These are phyloP conservation scores for Xylaria sp. DNA, from an alignment of 2,329 filamentous ascomycete genomes.

Conservation along the genomic window DNA sequence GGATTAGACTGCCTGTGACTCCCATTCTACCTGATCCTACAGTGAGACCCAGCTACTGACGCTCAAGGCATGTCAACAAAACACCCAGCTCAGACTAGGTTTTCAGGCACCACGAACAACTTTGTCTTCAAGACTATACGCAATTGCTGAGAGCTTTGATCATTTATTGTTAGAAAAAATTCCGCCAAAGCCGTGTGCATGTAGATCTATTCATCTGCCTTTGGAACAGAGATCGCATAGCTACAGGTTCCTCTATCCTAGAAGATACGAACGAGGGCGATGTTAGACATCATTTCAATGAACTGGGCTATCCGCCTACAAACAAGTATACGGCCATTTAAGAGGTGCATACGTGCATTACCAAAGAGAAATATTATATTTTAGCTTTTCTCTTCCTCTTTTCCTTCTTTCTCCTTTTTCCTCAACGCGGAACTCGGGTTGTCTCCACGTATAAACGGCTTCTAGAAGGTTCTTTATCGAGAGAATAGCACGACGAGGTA, in stretches of 20 bases:
- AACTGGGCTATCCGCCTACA: neutral
- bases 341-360: neutral
- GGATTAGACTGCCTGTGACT: too few species aligned
- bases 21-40: neutral
- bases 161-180: neutral
- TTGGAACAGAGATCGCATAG: too few species aligned
- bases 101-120: neutral
- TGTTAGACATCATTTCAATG: neutral
- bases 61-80: neutral
- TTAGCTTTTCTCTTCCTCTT: too few species aligned
- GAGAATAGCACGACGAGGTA: neutral
- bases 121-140: neutral
- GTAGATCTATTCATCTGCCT: neutral
- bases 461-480: neutral
- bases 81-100: neutral
- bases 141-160: neutral
- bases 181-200: neutral
- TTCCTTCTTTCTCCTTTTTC: too few species aligned
- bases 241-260: neutral
- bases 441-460: neutral
- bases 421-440: neutral
- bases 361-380: neutral
- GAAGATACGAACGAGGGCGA: neutral
- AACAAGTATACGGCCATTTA: too few species aligned
- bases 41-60: neutral